Evolutionary conservation across 1,284 basidiomycete genomes (phyloP), one percentile per base, ranked within the genome.

Genomic region (Cryptococcus sp.): DNA sequence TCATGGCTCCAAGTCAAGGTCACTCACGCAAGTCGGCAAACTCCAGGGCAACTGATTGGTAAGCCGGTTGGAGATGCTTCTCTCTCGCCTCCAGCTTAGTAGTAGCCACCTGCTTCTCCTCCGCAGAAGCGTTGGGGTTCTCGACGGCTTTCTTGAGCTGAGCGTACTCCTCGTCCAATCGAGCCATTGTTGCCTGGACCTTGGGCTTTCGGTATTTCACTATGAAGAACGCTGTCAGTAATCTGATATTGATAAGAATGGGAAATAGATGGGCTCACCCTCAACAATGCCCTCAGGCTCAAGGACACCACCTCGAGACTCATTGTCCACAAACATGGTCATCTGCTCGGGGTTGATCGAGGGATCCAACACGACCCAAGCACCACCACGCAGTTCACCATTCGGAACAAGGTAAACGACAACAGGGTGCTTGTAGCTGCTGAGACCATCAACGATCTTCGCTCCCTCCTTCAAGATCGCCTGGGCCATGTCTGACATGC

Each of bases 381-480:
- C 96, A 75, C 96, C 96, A 77, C 96, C 96, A 76, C 96, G 93
- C 52, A 99, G 86, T 79, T 99, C 96, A 67, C 95, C 96, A 71
- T 98, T 96, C 37, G 96, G 96, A 11, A 98, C 89, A 63, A 99
- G 94, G 82, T 99, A 98, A 58, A 99, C 91, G 76, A 98, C 98
- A 64, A 97, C 89, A n/a, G 96, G 96, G 72, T 96, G 93, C 80
- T 92, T 95, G 85, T 97, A 99, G 75, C 85, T 87, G 50, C 93
- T 94, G 39, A 99, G 84, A 46, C 95, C 96, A 75, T 99, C 96
- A 78, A 99, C 96, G 65, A 99, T 99, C 80, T 94, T 95, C 41
- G 92, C 89, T 49, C 92, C 92, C 76, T 94, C 91, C 80, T 95
- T 95, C 72, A 95, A 82, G 61, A 95, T 86, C 73, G 93, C 92